Percentiles rank a stretch among this genome's conserved stretches.
phyloP scores from a whole-genome alignment of 148 eudicot species.

The Fallopia convolvulus region DNA sequence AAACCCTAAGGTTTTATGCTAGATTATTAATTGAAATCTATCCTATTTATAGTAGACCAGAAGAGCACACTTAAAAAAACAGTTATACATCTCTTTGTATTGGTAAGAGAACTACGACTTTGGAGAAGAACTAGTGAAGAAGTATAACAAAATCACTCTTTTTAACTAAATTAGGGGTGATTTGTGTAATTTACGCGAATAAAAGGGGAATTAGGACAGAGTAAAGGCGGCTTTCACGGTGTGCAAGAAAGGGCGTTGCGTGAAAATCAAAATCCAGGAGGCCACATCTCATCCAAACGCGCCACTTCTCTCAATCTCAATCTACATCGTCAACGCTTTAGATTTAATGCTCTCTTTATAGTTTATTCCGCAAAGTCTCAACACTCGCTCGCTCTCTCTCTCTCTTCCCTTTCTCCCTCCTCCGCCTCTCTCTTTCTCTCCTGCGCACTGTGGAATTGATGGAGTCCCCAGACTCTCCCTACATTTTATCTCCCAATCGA shows the following conservation, averaged over 20 bases:
- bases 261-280: not conserved
- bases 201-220: not conserved
- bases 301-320: not conserved
- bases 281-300: not conserved
- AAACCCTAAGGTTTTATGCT: not conserved
- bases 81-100: no score
- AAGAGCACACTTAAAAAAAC: no score
- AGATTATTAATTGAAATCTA: not conserved
- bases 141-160: no score
- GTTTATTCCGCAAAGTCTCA: not conserved
- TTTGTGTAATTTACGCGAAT: not conserved
- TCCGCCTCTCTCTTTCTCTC: not conserved
- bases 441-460: conserved; percentile 12
- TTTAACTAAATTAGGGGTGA: not conserved
- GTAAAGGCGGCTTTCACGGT: not conserved
- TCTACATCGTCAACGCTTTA: not conserved
- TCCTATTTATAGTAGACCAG: no score
- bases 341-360: not conserved
- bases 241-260: conserved; percentile 2
- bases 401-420: not conserved
- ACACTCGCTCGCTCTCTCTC: not conserved
- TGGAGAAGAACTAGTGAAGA: no score
- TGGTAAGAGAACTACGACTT: no score
- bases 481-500: conserved; percentile 34
- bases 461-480: conserved; percentile 46